Conservation (phyloP, 441 rosid genomes). For the California macrophylla region DNA sequence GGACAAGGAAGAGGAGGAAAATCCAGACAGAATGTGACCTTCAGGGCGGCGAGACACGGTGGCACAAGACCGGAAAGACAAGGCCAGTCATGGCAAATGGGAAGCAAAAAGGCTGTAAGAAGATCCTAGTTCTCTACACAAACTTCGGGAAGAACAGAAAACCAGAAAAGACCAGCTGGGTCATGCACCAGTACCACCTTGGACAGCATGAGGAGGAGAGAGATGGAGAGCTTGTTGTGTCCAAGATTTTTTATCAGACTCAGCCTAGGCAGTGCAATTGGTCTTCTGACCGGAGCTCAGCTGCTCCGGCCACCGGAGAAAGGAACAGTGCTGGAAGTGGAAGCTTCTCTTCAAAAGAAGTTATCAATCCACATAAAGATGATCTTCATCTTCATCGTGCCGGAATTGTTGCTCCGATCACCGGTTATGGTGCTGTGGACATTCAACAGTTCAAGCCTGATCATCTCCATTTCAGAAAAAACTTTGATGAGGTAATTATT, state of each 20-base stretch:
- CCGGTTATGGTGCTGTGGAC: conserved; percentile 40
- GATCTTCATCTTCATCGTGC: not conserved
- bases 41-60: conserved; percentile 79
- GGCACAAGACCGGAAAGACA: conserved; percentile 98
- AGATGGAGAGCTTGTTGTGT: conserved; percentile 76
- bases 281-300: conserved; percentile 12
- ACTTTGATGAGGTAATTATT: conserved; percentile 28
- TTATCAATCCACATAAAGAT: conserved; percentile 4
- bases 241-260: conserved; percentile 49
- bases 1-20: conserved; percentile 84
- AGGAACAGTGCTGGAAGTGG: conserved; percentile 59
- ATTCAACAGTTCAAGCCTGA: conserved; percentile 46
- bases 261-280: conserved; percentile 53
- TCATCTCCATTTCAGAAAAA: conserved; percentile 52
- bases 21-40: conserved; percentile 60
- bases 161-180: conserved; percentile 95
- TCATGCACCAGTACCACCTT: conserved; percentile 26
- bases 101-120: conserved; percentile 60
- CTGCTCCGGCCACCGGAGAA: conserved; percentile 23
- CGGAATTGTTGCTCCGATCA: conserved; percentile 34
- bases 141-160: conserved; percentile 86
- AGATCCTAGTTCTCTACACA: conserved; percentile 85
- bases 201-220: conserved; percentile 78
- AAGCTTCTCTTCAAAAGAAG: conserved; percentile 51
- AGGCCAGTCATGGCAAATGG: conserved; percentile 51